A percentile compares a stretch with the other conserved stretches of the same genome.
Evolutionary conservation across 2,329 filamentous ascomycete genomes (phyloP).

Genomic region (Pseudogymnoascus sp.): DNA sequence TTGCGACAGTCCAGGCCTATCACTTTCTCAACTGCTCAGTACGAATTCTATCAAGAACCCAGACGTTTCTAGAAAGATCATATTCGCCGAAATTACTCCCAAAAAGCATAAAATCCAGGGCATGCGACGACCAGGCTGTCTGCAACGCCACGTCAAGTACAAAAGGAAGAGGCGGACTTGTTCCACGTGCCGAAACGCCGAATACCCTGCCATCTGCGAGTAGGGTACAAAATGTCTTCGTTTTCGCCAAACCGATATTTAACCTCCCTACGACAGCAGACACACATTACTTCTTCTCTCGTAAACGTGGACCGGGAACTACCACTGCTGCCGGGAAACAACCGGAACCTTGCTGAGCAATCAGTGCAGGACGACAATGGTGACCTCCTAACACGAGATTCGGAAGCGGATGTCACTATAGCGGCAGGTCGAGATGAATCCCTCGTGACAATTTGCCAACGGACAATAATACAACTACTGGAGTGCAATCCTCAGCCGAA

Average conservation of each 20-base stretch:
- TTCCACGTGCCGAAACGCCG: neutral
- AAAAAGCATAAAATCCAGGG: neutral
- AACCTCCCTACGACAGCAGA: neutral
- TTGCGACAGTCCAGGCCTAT: slow-evolving; percentile 16
- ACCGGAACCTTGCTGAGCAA: neutral
- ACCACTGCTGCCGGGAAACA: neutral
- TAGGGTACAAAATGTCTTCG: neutral
- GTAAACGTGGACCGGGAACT: neutral
- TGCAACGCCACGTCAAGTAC: neutral
- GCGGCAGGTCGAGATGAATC: neutral
- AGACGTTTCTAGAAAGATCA: neutral
- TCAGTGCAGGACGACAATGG: neutral
- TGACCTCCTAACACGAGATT: neutral
- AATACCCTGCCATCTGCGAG: neutral
- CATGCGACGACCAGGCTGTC: neutral
- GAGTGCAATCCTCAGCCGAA: neutral
- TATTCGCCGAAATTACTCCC: neutral
- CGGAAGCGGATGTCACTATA: neutral
- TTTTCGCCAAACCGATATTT: neutral
- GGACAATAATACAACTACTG: neutral
- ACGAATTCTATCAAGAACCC: neutral
- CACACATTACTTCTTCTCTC: neutral
- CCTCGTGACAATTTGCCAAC: neutral
- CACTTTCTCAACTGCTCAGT: slow-evolving; percentile 31
- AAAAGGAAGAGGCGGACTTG: neutral